A percentile compares a stretch with the other conserved stretches of the same genome.
Evolutionary conservation across 305 asterid species (phyloP).

Genomic region (Rubia peregrina): DNA sequence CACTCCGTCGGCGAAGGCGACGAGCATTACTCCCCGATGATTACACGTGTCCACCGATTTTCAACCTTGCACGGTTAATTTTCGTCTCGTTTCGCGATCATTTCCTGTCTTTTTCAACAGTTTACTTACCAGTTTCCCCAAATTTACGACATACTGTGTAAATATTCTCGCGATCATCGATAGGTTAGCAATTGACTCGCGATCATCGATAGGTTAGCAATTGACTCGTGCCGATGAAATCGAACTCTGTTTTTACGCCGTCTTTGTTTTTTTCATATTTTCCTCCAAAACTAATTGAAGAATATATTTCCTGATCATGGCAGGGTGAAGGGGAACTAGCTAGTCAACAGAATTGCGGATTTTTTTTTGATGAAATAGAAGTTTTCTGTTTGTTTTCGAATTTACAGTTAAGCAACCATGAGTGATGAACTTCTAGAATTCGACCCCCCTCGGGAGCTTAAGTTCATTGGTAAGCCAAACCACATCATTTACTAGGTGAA

Average conservation of each 20-base stretch:
- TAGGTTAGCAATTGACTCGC: no score
- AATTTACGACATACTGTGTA: background rate
- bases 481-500: background rate
- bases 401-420: conserved; percentile 6
- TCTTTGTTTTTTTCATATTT: background rate
- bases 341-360: background rate
- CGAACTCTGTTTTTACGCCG: background rate
- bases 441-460: conserved; percentile 20
- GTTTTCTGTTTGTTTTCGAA: background rate
- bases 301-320: conserved; percentile 3
- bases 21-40: background rate
- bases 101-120: background rate
- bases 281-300: background rate
- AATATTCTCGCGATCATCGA: background rate
- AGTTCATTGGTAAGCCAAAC: conserved; percentile 18
- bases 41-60: background rate
- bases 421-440: conserved; percentile 19
- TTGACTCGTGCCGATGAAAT: background rate
- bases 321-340: conserved; percentile 1
- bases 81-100: conserved; percentile 1
- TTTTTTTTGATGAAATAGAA: background rate
- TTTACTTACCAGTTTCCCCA: background rate
- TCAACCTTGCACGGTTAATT: background rate
- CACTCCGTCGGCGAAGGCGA: background rate
- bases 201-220: background rate